These are phyloP conservation scores for Allomyces macrogynus DNA, from an alignment of 192 early-diverging fungal species.

Conservation along the genomic window DNA sequence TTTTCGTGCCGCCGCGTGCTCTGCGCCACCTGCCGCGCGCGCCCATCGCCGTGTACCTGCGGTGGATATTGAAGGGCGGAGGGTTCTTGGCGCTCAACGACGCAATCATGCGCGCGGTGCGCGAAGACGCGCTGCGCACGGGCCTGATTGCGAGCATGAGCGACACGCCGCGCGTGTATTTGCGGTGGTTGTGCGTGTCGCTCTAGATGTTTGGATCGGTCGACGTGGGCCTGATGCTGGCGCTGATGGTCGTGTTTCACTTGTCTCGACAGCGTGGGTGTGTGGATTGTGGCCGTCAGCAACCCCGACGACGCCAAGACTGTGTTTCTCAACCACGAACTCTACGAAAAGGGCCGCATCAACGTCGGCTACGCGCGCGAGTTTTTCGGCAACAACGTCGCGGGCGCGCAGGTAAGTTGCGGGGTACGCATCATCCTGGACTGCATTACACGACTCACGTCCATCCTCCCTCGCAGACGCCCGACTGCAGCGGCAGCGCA, in stretches of 20 bases:
- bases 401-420: neutral
- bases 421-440: too few species aligned
- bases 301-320: neutral
- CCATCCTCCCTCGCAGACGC: neutral
- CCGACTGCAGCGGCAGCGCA: neutral
- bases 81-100: too few species aligned
- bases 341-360: neutral
- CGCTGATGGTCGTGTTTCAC: too few species aligned
- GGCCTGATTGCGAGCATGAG: neutral
- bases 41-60: too few species aligned
- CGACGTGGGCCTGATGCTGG: too few species aligned
- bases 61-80: too few species aligned
- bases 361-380: neutral
- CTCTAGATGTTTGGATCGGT: too few species aligned
- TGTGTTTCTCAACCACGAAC: neutral
- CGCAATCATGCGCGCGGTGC: neutral
- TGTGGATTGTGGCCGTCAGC: neutral
- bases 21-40: too few species aligned
- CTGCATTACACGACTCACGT: too few species aligned
- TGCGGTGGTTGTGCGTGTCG: neutral
- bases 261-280: neutral
- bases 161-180: neutral
- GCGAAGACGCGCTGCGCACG: neutral
- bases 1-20: too few species aligned
- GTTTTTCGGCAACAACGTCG: neutral